Evolutionary conservation across 2,329 filamentous ascomycete species (phyloP), one percentile per base, ranked within the genome.

Genomic region (Hypoxylon sp.): DNA sequence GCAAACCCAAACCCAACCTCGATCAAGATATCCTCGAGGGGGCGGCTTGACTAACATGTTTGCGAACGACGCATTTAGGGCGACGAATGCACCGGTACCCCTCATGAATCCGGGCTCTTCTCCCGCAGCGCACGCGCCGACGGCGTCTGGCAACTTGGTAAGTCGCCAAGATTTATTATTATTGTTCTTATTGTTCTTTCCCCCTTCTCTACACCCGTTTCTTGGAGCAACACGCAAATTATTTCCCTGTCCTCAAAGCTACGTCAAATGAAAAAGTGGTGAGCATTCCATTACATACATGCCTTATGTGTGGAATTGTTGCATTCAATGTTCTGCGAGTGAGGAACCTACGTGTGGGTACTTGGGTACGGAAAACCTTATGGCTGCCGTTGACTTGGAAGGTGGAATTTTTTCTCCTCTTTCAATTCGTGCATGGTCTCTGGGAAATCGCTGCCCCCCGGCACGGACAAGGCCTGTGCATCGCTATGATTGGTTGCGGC

Each of bases 121-220:
- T n/a, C 77, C 77, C 22, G 76, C 76, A 22, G 76, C 77, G 37
- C 75, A 77, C 64, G 75, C 75, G 56, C 74, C 76, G 11, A 77
- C 70, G 6, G 63, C 76, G 2, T 78, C 77, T 13, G 77, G 77
- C 22, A 76, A 74, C 53, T 53, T 78, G 73, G 77, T 78, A 74
- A 68, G 77, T 75, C 20, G 49, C 35, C n/a, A 44, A 5, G 40
- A 17, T 53, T 64, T 59, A 44, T 51, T 30, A 55, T 40, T n/a
- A n/a, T 27, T 27, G 25, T 58, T 31, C 25, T 6, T 54, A 25
- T 35, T 44, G 22, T 31, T 30, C 8, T 48, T 37, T 49, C 27
- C 14, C 46, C 46, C 33, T 51, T 37, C 37, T 5, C 40, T 6
- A n/a, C 25, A 50, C 46, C 10, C 22, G 4, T 30, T 30, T 40